Base-by-base conservation (phyloP, 192 early-diverging fungal genomes). In the Mortierella antarctica region DNA sequence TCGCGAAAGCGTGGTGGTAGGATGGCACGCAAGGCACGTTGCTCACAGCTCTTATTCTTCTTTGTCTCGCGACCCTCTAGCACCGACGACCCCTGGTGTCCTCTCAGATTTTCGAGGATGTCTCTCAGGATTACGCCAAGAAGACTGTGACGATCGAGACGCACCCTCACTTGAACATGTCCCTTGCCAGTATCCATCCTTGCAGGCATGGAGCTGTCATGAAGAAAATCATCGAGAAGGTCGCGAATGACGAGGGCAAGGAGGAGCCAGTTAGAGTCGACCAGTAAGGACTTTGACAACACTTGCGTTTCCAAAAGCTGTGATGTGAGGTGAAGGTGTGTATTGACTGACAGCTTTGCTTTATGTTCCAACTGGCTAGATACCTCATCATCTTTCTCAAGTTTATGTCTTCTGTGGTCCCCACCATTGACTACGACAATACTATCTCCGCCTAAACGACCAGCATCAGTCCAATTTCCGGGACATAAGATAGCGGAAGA, bases 131-230 rank as follows among this genome's bases (percentile, higher is more conserved):
- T 70, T 97, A 99, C 83, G 98, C 96, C 51, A 94, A 96, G 85
- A 99, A 99, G 86, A 99, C 98, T 4, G 96, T 97, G 57, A 99
- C 98, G 5, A 98, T 98, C 65, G 98, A 98, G 83, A 83, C 93
- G 0, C 98, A 99, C 67, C 97, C 98, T 17, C 96, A 99, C 69
- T 82, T 97, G 65, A 88, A 86, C 23, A 88, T 97, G 77, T 91
- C 89, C 57, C 87, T 96, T 68, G 97, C 98, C 5, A 94, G 93
- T 4, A 98, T 99, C 62, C 98, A 99, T 84, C 97, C 98, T 7
- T 99, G 98, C 91, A 93, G 95, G 74, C 98, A 99, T 81, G 96
- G 96, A 7, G 93, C 97, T 52, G 97, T 99, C 8, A 99, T 98
- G 96, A 97, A 94, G 84, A 92, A 91, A 80, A 93, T 99, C 61